Evolutionary conservation across 2,329 filamentous ascomycete genomes (phyloP).

Genomic region (Xylaria polymorpha): DNA sequence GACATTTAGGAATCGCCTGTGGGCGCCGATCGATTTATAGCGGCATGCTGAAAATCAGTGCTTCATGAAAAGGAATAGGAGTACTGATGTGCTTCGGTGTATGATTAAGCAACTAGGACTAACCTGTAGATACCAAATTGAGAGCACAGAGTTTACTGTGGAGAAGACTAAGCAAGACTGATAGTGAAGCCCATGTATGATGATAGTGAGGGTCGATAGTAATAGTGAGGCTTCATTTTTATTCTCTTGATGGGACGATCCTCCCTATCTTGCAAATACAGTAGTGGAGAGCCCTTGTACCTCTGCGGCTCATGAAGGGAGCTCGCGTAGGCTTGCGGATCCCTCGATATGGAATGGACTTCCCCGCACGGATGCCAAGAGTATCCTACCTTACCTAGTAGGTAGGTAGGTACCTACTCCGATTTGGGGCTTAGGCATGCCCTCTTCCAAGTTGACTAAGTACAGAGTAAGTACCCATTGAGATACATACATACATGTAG

Average conservation of each 20-base stretch:
- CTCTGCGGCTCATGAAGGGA: no score
- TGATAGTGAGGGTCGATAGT: background rate
- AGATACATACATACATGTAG: no score
- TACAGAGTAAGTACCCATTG: no score
- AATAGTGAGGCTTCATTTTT: background rate
- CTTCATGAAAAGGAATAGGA: conserved; percentile 12
- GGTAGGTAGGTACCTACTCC: no score
- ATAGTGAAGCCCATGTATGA: background rate
- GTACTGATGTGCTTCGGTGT: conserved; percentile 23
- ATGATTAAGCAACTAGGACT: conserved; percentile 34
- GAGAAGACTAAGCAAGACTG: no score
- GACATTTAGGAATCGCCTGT: conserved; percentile 29
- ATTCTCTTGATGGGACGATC: background rate
- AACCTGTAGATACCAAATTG: conserved; percentile 41
- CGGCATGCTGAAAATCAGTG: background rate
- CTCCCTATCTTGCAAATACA: background rate
- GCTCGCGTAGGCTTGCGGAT: no score
- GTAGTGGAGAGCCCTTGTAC: background rate
- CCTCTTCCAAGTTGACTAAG: no score
- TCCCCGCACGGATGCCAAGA: conserved; percentile 13
- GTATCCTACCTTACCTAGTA: background rate
- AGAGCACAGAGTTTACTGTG: conserved; percentile 1
- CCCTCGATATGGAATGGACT: background rate
- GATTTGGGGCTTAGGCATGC: background rate
- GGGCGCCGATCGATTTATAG: conserved; percentile 13